Evolutionary conservation across 257 asterid genomes (phyloP).

Genomic region (Solanum clarkiae): DNA sequence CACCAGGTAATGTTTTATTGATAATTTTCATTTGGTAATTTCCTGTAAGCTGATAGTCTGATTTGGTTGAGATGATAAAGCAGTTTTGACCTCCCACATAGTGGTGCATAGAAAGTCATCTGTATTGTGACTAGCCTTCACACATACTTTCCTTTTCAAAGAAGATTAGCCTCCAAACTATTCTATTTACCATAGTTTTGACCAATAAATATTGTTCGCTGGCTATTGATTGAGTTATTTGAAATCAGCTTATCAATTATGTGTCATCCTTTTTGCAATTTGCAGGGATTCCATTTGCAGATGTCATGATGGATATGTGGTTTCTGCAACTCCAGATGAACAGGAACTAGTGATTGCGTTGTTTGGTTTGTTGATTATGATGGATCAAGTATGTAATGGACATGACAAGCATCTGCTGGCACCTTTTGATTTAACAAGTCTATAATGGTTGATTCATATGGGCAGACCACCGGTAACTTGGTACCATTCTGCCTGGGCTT

Average conservation of each 20-base stretch:
- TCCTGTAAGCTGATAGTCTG: neutral
- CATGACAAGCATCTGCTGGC: neutral
- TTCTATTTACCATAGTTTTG: neutral
- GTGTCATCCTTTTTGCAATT: neutral
- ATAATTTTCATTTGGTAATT: neutral
- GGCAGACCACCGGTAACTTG: neutral
- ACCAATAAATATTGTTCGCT: neutral
- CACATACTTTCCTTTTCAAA: neutral
- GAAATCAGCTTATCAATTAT: neutral
- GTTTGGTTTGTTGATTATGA: neutral
- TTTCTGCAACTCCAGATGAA: neutral
- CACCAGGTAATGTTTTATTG: neutral
- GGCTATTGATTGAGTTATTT: neutral
- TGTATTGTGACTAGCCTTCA: neutral
- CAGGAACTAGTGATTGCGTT: neutral
- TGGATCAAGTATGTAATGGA: neutral
- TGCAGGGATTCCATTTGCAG: constrained; percentile 1
- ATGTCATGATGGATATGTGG: neutral
- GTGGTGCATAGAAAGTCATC: neutral
- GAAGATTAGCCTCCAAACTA: neutral
- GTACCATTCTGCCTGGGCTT: neutral
- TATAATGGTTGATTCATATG: neutral
- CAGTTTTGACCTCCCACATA: neutral
- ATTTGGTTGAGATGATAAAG: neutral
- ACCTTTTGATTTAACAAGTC: neutral